A percentile compares a stretch with the other conserved stretches of the same genome.
phyloP scores from a whole-genome alignment of 352 stramenopile species.

The Phytophthora parvispora region DNA sequence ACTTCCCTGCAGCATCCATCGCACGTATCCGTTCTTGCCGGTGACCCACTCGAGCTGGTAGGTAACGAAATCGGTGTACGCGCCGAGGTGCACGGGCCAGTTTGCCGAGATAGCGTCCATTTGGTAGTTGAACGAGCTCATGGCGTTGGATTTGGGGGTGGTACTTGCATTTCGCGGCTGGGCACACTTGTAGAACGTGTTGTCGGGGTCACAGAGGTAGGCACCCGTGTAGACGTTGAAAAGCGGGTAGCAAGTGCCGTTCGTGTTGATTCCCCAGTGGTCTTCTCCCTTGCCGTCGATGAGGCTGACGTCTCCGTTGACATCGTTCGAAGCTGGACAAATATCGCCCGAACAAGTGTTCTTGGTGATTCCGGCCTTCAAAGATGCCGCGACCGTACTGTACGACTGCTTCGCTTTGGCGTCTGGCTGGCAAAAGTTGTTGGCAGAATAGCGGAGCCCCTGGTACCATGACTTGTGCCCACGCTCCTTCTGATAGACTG shows the following conservation, averaged over 20 bases:
- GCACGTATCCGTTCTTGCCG: constrained; percentile 49
- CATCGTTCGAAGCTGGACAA: constrained; percentile 57
- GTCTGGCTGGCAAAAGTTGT: constrained; percentile 51
- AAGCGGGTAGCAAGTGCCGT: constrained; percentile 56
- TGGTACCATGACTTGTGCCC: constrained; percentile 69
- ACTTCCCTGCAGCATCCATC: constrained; percentile 71
- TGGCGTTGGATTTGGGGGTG: constrained; percentile 56
- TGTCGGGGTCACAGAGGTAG: constrained; percentile 61
- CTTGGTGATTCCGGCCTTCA: constrained; percentile 49
- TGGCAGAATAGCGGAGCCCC: constrained; percentile 63
- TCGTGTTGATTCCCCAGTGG: constrained; percentile 59
- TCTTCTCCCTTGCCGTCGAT: constrained; percentile 53
- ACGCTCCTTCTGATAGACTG: constrained; percentile 41
- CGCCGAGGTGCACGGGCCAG: constrained; percentile 73
- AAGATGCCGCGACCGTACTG: constrained; percentile 43
- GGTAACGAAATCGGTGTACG: constrained; percentile 69
- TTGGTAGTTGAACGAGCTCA: constrained; percentile 44
- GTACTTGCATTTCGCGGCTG: constrained; percentile 51
- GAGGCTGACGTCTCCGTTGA: constrained; percentile 47
- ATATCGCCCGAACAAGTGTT: constrained; percentile 47
- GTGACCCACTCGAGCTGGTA: constrained; percentile 58
- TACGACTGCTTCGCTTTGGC: constrained; percentile 46
- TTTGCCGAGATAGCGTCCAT: constrained; percentile 69
- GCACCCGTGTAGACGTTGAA: constrained; percentile 56
- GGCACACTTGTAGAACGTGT: constrained; percentile 43